Conservation (phyloP, 139 green algal genomes). For the Chlamydomonas sphaeroides region DNA sequence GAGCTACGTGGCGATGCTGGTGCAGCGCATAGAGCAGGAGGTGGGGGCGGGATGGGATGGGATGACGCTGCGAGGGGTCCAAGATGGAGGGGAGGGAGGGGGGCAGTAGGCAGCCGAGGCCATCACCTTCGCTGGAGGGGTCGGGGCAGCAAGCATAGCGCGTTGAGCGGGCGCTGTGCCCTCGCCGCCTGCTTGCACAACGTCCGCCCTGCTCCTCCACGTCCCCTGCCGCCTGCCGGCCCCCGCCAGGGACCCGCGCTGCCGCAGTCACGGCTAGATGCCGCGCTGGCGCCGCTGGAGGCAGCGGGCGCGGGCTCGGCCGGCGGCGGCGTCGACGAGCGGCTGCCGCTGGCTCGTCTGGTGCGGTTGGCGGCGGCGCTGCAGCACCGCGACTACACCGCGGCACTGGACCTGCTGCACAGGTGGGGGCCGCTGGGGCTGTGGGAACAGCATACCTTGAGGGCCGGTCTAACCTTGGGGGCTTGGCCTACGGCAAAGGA, state of each 20-base stretch:
- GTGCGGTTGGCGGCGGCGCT: constrained; percentile 42
- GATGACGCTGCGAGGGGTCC: too few relatives aligned
- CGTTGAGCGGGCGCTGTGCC: too few relatives aligned
- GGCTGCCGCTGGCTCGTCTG: constrained; percentile 34
- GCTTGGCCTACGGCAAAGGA: too few relatives aligned
- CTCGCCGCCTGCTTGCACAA: too few relatives aligned
- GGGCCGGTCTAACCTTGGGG: too few relatives aligned
- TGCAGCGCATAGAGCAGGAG: constrained; percentile 34
- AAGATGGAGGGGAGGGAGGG: too few relatives aligned
- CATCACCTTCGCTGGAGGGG: neutral
- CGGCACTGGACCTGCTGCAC: constrained; percentile 1
- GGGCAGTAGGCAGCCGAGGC: too few relatives aligned
- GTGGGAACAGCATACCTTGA: too few relatives aligned
- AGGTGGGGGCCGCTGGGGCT: neutral
- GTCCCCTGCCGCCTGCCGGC: neutral
- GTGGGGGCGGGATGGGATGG: constrained; percentile 7
- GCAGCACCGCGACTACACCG: constrained; percentile 50
- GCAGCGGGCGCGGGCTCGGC: neutral
- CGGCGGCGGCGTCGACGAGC: constrained; percentile 8
- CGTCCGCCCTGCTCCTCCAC: too few relatives aligned
- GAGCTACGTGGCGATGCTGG: neutral
- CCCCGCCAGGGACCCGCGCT: neutral
- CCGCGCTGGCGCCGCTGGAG: constrained; percentile 2
- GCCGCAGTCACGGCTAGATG: constrained; percentile 23
- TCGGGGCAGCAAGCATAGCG: too few relatives aligned